Conservation (phyloP, 306 rosid species). For the Prunus dulcis region DNA sequence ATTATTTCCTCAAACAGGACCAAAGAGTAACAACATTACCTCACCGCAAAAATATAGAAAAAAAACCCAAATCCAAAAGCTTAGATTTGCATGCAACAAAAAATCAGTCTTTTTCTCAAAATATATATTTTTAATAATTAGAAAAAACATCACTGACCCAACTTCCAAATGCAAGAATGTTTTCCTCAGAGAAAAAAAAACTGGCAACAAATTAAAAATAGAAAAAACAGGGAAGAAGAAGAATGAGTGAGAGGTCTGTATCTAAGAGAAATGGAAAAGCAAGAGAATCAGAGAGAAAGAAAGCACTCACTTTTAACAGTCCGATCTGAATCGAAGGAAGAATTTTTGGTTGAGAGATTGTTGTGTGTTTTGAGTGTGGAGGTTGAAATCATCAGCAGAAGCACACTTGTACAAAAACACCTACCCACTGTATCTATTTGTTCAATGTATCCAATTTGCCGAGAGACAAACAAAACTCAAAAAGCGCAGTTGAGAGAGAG, state of each 20-base stretch:
- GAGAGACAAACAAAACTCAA: slow-evolving; percentile 10
- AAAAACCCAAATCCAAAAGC: slow-evolving; percentile 8
- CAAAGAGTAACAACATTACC: not conserved
- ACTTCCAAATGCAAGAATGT: slow-evolving; percentile 5
- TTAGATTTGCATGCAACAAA: slow-evolving; percentile 23
- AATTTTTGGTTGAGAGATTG: not conserved
- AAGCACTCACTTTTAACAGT: slow-evolving; percentile 12
- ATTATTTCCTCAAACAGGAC: not conserved
- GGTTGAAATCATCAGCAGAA: not conserved
- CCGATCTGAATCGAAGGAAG: slow-evolving; percentile 19
- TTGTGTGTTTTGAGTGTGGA: not conserved
- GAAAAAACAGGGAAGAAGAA: not conserved
- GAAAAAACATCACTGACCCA: not conserved
- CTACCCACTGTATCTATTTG: not conserved
- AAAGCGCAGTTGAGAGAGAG: not conserved
- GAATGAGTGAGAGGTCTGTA: not conserved
- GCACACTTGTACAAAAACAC: not conserved
- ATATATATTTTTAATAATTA: not conserved
- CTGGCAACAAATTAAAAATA: not conserved
- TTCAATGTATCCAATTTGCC: not conserved
- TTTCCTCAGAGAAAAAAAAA: not conserved
- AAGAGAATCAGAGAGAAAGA: slow-evolving; percentile 2
- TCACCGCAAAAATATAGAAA: not conserved
- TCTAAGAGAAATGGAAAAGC: not conserved
- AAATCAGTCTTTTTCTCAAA: not conserved